These are phyloP conservation scores for Wallacemonas sp. DNA, from an alignment of 208 protist species.

Conservation along the genomic window DNA sequence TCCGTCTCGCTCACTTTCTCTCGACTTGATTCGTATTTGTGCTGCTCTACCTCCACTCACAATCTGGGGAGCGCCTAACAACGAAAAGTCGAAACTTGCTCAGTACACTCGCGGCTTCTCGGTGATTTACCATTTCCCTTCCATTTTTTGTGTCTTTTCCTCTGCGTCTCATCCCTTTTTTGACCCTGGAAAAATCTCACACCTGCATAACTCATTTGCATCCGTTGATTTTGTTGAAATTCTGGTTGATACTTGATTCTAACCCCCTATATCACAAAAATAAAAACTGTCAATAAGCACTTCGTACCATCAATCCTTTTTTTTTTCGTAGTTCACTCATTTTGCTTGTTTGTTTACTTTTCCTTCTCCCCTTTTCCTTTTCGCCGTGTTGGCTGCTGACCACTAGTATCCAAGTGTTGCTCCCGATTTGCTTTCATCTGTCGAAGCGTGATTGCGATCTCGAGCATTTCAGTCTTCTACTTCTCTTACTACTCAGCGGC, in stretches of 20 bases:
- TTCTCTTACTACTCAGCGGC: background rate
- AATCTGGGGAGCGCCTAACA: constrained; percentile 1
- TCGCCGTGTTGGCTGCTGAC: background rate
- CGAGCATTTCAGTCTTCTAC: background rate
- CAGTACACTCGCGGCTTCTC: too few species aligned
- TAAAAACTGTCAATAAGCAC: background rate
- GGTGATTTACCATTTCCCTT: too few species aligned
- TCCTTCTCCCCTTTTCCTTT: constrained; percentile 10
- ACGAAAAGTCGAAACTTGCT: background rate
- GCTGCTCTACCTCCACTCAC: constrained; percentile 8
- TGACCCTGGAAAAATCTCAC: too few species aligned
- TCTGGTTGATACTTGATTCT: too few species aligned
- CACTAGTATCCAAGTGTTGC: background rate
- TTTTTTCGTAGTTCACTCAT: constrained; percentile 15
- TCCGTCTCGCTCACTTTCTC: too few species aligned
- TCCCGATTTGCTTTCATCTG: too few species aligned
- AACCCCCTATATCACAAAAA: too few species aligned
- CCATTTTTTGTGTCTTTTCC: too few species aligned
- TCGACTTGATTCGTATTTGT: too few species aligned
- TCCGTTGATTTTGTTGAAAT: too few species aligned
- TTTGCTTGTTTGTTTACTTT: background rate
- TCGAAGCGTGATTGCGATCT: background rate
- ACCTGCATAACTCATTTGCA: too few species aligned
- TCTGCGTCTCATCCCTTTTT: too few species aligned
- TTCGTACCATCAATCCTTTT: background rate